phyloP scores from a whole-genome alignment of 441 rosid species.

The Bruguiera hainesii region DNA sequence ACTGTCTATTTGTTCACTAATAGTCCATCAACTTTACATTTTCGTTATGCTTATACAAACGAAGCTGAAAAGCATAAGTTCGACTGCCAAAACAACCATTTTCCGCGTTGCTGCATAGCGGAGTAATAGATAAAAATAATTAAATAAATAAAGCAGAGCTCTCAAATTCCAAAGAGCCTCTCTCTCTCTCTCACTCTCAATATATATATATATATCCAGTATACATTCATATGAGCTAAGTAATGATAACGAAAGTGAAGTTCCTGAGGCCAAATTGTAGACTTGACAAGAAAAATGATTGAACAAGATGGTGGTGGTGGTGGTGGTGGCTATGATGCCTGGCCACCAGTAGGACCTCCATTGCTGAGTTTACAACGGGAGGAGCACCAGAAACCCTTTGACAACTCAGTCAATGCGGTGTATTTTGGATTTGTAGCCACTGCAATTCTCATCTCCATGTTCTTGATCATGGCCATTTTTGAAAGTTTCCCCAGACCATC shows the following conservation, averaged over 20 bases:
- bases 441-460: slow-evolving; percentile 96
- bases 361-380: slow-evolving; percentile 43
- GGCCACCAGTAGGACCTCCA: slow-evolving; percentile 72
- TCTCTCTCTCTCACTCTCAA: slow-evolving; percentile 2
- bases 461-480: slow-evolving; percentile 91
- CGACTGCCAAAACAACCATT: too few relatives aligned
- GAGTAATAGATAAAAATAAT: too few relatives aligned
- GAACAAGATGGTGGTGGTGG: slow-evolving; percentile 17
- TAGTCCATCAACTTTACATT: too few relatives aligned
- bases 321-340: slow-evolving; percentile 15
- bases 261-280: not conserved
- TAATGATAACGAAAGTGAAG: slow-evolving; percentile 20
- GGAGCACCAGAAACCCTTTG: slow-evolving; percentile 62
- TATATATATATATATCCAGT: not conserved
- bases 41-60: too few relatives aligned
- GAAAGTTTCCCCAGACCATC: slow-evolving; percentile 77
- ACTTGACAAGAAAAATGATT: slow-evolving; percentile 28
- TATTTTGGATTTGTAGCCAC: slow-evolving; percentile 98
- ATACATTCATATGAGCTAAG: not conserved
- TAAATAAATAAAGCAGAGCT: too few relatives aligned
- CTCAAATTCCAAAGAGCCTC: too few relatives aligned
- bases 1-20: too few relatives aligned
- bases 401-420: slow-evolving; percentile 82
- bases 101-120: too few relatives aligned
- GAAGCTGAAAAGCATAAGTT: too few relatives aligned